Conservation (phyloP, 208 protist species). For the Trypanosoma melophagium region DNA sequence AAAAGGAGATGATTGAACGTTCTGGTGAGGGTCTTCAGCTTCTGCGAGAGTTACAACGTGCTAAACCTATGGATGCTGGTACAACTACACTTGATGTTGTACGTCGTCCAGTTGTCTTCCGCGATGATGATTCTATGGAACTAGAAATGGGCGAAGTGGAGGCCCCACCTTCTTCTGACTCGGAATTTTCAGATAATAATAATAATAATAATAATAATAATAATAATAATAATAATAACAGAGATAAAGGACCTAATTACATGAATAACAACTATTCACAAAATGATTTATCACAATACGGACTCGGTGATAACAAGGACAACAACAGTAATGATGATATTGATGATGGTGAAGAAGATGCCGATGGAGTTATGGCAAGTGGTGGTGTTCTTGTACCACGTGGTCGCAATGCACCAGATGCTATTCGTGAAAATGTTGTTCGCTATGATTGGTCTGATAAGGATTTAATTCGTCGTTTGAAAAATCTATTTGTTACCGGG, state of each 20-base stretch:
- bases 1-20: slow-evolving; percentile 76
- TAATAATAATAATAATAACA: not conserved
- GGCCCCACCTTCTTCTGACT: slow-evolving; percentile 19
- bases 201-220: slow-evolving; percentile 48
- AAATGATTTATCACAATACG: slow-evolving; percentile 29
- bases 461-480: slow-evolving; percentile 64
- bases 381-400: slow-evolving; percentile 53
- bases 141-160: slow-evolving; percentile 64
- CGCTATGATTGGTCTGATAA: slow-evolving; percentile 55
- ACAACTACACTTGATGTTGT: slow-evolving; percentile 52
- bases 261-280: slow-evolving; percentile 30
- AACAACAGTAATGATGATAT: slow-evolving; percentile 29
- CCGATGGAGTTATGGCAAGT: slow-evolving; percentile 29
- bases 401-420: slow-evolving; percentile 57
- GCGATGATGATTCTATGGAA: slow-evolving; percentile 83
- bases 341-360: slow-evolving; percentile 41
- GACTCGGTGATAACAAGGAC: slow-evolving; percentile 35
- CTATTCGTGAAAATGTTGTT: slow-evolving; percentile 47
- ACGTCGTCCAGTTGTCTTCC: slow-evolving; percentile 76
- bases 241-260: slow-evolving; percentile 17
- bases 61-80: slow-evolving; percentile 69
- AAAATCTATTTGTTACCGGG: slow-evolving; percentile 96
- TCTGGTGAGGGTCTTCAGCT: slow-evolving; percentile 81
- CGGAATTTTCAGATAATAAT: slow-evolving; percentile 33
- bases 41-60: slow-evolving; percentile 76